Conservation (phyloP, 495 filamentous ascomycete species). For the Trichocladium uniseriatum region DNA sequence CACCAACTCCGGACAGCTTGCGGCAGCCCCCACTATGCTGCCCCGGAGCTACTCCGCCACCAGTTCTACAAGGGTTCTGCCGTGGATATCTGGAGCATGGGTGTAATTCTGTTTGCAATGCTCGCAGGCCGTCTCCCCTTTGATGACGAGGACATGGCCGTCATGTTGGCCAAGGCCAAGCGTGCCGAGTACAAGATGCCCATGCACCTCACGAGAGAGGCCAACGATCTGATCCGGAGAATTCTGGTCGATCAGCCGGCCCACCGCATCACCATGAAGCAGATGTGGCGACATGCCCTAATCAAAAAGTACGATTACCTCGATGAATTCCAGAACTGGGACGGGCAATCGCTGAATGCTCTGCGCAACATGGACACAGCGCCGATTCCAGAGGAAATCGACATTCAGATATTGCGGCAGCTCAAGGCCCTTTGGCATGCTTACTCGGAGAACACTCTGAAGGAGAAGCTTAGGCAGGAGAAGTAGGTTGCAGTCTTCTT, state of each 20-base stretch:
- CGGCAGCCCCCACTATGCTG: constrained; percentile 92
- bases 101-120: constrained; percentile 79
- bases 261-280: constrained; percentile 61
- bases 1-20: constrained; percentile 78
- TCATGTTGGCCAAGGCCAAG: constrained; percentile 59
- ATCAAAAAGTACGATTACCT: constrained; percentile 69
- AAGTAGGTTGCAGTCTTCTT: constrained; percentile 43
- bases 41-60: constrained; percentile 75
- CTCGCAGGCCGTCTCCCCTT: constrained; percentile 76
- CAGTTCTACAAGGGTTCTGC: constrained; percentile 68
- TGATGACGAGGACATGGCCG: constrained; percentile 48
- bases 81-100: constrained; percentile 92
- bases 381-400: constrained; percentile 43
- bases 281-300: constrained; percentile 79
- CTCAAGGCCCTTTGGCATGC: constrained; percentile 83
- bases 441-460: constrained; percentile 60
- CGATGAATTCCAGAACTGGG: constrained; percentile 39
- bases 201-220: constrained; percentile 53
- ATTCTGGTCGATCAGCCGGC: constrained; percentile 69
- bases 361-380: constrained; percentile 22
- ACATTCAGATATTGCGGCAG: constrained; percentile 70
- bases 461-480: constrained; percentile 51
- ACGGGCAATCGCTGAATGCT: constrained; percentile 11
- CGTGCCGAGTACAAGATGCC: constrained; percentile 68
- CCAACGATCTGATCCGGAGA: constrained; percentile 64